Conservation (phyloP, 352 stramenopile genomes). For the Globisporangium irregulare region DNA sequence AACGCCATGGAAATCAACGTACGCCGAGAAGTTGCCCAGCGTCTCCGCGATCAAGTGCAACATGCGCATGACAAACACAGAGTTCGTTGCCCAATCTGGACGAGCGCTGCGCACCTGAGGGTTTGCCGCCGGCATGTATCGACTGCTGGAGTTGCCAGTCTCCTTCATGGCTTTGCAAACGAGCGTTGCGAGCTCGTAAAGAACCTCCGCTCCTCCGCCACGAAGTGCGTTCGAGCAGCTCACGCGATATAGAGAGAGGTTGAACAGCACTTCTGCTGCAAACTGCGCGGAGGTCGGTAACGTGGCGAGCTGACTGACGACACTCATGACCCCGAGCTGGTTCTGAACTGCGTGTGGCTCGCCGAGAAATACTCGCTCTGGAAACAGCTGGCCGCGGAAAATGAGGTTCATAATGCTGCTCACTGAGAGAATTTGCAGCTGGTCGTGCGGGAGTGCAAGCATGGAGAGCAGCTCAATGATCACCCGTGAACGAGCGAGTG, state of each 20-base stretch:
- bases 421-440: conserved; percentile 58
- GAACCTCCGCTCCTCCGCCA: conserved; percentile 56
- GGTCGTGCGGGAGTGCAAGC: conserved; percentile 50
- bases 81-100: conserved; percentile 13
- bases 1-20: conserved; percentile 55
- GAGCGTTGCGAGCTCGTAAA: conserved; percentile 44
- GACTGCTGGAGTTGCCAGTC: conserved; percentile 15
- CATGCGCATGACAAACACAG: conserved; percentile 23
- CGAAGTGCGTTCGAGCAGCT: conserved; percentile 53
- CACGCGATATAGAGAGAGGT: conserved; percentile 58
- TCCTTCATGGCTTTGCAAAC: conserved; percentile 46
- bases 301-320: conserved; percentile 50
- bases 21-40: conserved; percentile 64
- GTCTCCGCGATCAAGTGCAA: conserved; percentile 56
- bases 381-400: conserved; percentile 54
- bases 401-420: conserved; percentile 74
- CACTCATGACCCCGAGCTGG: conserved; percentile 59
- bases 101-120: background rate
- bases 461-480: conserved; percentile 74
- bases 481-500: conserved; percentile 33
- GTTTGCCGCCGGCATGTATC: conserved; percentile 10
- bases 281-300: conserved; percentile 43
- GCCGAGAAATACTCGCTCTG: conserved; percentile 71
- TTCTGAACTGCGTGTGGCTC: conserved; percentile 69
- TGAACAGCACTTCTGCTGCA: conserved; percentile 63